These are phyloP conservation scores for Kodamaea sp. DNA, from an alignment of 1,139 yeast species.

Conservation along the genomic window DNA sequence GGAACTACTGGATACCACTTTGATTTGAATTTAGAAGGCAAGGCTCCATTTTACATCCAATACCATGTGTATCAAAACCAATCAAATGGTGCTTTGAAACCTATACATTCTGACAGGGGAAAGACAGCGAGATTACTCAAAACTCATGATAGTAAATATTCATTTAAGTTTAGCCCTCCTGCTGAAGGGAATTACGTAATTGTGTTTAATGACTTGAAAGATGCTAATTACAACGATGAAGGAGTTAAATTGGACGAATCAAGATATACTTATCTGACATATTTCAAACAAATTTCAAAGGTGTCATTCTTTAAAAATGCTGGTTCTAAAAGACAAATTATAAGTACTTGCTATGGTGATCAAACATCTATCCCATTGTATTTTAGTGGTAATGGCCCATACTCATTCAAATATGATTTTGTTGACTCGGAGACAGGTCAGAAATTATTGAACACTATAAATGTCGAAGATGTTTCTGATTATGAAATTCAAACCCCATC, in stretches of 20 bases:
- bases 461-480: slow-evolving; percentile 40
- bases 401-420: slow-evolving; percentile 54
- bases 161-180: slow-evolving; percentile 70
- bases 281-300: slow-evolving; percentile 48
- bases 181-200: slow-evolving; percentile 79
- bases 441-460: slow-evolving; percentile 44
- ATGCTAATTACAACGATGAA: slow-evolving; percentile 44
- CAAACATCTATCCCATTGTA: slow-evolving; percentile 45
- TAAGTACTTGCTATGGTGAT: slow-evolving; percentile 41
- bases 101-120: slow-evolving; percentile 33
- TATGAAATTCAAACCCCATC: slow-evolving; percentile 51
- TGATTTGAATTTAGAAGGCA: slow-evolving; percentile 69
- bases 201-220: slow-evolving; percentile 57
- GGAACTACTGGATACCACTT: slow-evolving; percentile 82
- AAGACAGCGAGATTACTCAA: slow-evolving; percentile 22
- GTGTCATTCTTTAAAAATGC: slow-evolving; percentile 27
- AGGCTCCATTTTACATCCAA: slow-evolving; percentile 72
- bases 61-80: slow-evolving; percentile 55
- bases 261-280: slow-evolving; percentile 47
- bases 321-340: slow-evolving; percentile 13
- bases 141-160: slow-evolving; percentile 23
- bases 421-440: slow-evolving; percentile 35
- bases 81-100: slow-evolving; percentile 29
- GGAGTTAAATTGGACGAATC: slow-evolving; percentile 32
- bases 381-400: slow-evolving; percentile 79